Conservation (phyloP, 345 rosid species). For the Camelina neglecta region DNA sequence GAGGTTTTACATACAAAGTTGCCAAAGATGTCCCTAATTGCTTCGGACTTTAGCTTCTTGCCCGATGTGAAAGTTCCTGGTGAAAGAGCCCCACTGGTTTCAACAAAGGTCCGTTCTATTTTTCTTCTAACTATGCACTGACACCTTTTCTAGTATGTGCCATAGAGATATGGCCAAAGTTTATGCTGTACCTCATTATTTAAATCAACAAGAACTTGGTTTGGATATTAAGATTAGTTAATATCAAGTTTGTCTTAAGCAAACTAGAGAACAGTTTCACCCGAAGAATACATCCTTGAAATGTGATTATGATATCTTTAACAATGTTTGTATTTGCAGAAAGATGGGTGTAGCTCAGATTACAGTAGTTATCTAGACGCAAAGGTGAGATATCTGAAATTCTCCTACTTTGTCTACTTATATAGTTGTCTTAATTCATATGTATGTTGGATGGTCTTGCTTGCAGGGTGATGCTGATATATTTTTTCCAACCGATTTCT, state of each 20-base stretch:
- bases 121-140: slow-evolving; percentile 11
- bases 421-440: background rate
- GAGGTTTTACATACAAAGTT: slow-evolving; percentile 80
- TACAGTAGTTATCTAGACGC: slow-evolving; percentile 87
- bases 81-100: slow-evolving; percentile 95
- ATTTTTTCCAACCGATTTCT: slow-evolving; percentile 92
- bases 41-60: slow-evolving; percentile 93
- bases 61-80: slow-evolving; percentile 94
- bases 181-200: slow-evolving; percentile 1
- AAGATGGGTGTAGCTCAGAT: slow-evolving; percentile 83
- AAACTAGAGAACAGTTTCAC: slow-evolving; percentile 9
- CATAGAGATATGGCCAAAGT: background rate
- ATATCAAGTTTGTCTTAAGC: slow-evolving; percentile 19
- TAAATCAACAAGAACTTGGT: slow-evolving; percentile 19
- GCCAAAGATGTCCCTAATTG: slow-evolving; percentile 96
- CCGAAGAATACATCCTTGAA: background rate
- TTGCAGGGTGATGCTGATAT: slow-evolving; percentile 98
- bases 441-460: slow-evolving; percentile 40
- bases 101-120: slow-evolving; percentile 70
- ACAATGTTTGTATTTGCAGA: slow-evolving; percentile 59
- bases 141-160: slow-evolving; percentile 13
- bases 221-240: background rate
- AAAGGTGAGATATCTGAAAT: slow-evolving; percentile 59
- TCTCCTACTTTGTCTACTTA: background rate
- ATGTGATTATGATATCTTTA: background rate